Evolutionary conservation across 1,139 yeast species (phyloP), one percentile per base, ranked within the genome.

Genomic region (Geotrichum europaeum): DNA sequence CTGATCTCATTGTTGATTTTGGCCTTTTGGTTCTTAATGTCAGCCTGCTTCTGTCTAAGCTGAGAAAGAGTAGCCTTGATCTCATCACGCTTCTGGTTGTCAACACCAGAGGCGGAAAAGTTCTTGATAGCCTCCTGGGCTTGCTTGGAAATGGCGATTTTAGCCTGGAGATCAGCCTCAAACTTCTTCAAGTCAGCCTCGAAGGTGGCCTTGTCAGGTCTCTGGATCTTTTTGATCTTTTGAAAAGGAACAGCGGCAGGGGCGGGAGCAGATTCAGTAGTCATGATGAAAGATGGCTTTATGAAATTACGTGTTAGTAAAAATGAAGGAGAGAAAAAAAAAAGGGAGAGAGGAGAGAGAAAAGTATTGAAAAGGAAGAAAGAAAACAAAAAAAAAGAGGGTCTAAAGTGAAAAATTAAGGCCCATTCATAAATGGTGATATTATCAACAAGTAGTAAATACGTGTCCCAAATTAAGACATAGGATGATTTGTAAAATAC

Each of bases 1-100:
- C 85, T 87, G 73, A 92, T 83, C 75, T 87, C 90, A 66, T 86
- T 91, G 71, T 83, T 82, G 69, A 89, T 76, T 59, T 79, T 76
- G 69, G 81, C 83, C 77, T 96, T 84, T 72, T 88, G 85, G 65
- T 77, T 75, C 78, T 90, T 90, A 75, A 85, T 78, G 65, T 81
- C 83, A 64, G 85, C 83, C 79, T 90, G 97, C 63, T 80, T 76
- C 75, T 83, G 82, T 72, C 84, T 78, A 70, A 89, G 80, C 58
- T 80, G 81, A 70, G 82, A 84, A 70, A 90, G 83, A 74, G 87
- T 82, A 59, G 79, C 78, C 66, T 84, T 86, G 71, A 91, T 83
- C 64, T 78, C 78, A 72, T 85, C 84, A 74, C 89, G 85, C 70
- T 81, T 84, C 64, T 83, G 85, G 65, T 64, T 64, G 62, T 65